These are phyloP conservation scores for Kazachstania martiniae DNA, from an alignment of 805 yeast species.

Conservation along the genomic window DNA sequence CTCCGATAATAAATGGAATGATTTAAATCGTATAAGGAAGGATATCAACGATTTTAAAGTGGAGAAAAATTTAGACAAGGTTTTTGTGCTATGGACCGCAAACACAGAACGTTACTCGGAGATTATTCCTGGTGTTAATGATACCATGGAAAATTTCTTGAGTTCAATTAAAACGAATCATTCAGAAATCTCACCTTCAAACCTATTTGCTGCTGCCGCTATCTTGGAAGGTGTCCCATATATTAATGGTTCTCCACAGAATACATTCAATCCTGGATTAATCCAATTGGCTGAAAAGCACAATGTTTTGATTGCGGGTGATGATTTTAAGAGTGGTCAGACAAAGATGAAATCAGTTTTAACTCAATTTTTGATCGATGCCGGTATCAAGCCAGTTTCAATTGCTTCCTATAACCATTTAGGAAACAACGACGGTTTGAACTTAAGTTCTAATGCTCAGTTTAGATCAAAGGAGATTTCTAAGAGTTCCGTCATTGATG, in stretches of 20 bases:
- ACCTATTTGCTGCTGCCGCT: slow-evolving; percentile 88
- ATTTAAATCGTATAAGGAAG: slow-evolving; percentile 74
- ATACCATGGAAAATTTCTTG: slow-evolving; percentile 72
- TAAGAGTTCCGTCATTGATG: slow-evolving; percentile 87
- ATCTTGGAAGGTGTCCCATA: slow-evolving; percentile 83
- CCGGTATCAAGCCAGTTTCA: slow-evolving; percentile 90
- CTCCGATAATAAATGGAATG: slow-evolving; percentile 69
- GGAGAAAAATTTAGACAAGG: slow-evolving; percentile 67
- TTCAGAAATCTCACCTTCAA: slow-evolving; percentile 80
- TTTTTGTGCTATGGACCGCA: slow-evolving; percentile 92
- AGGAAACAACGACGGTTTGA: slow-evolving; percentile 94
- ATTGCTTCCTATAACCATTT: slow-evolving; percentile 93
- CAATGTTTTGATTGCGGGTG: slow-evolving; percentile 82
- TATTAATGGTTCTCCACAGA: slow-evolving; percentile 95
- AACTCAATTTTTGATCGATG: slow-evolving; percentile 93
- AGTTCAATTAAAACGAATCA: slow-evolving; percentile 68
- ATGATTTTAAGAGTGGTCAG: slow-evolving; percentile 95
- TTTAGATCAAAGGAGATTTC: slow-evolving; percentile 93
- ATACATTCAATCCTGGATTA: slow-evolving; percentile 93
- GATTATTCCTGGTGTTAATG: slow-evolving; percentile 69
- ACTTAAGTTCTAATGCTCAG: slow-evolving; percentile 83
- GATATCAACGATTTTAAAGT: slow-evolving; percentile 74
- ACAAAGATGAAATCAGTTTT: slow-evolving; percentile 92
- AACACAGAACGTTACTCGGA: slow-evolving; percentile 91
- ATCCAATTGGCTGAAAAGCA: slow-evolving; percentile 77